Base-by-base conservation (phyloP, 441 rosid genomes). In the Kokia cookei region DNA sequence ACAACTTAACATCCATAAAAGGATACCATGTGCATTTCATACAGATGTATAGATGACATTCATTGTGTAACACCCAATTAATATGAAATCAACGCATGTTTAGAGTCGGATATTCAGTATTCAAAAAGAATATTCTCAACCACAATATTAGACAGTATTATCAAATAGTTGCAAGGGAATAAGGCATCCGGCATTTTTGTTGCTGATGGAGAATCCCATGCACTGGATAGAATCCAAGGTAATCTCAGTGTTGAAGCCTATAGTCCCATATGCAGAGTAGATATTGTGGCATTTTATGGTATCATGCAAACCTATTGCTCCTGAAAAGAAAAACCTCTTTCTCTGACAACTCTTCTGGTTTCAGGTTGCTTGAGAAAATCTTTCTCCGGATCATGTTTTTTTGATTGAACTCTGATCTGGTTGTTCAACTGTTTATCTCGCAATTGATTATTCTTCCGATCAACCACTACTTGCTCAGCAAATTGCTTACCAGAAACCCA, bases 321-420 rank as follows among this genome's bases (percentile, higher is more conserved):
- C 95, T 88, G 85, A 70, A 87, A 86, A 11, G 94, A 88, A 84
- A 89, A 86, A 12, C 92, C 94, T 60, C 81, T 82, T 77, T 83
- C 91, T 83, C 97, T 86, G 35, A 85, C 88, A 75, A 92, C 91
- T 71, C 71, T 84, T 82, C 91, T 88, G 24, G 83, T 83, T 80
- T 92, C 94, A 80, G 89, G 87, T 80, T 82, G 85, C 69, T 69
- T 83, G 47, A 87, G 81, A 81, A 85, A 93, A 78, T 84, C 80
- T 58, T 70, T 84, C 65, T 80, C 83, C 10, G 62, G 53, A 70
- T 73, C 81, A 62, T 32, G 17, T 80, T 83, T 88, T 77, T 50
- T 77, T 63, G 82, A 65, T 70, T 45, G 55, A 45, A 71, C 74
- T 71, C 64, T 32, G 11, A 53, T 64, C 73, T 77, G 81, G 66